Evolutionary conservation across 1,284 basidiomycete species (phyloP).

Genomic region (Cryptococcus deneoformans): DNA sequence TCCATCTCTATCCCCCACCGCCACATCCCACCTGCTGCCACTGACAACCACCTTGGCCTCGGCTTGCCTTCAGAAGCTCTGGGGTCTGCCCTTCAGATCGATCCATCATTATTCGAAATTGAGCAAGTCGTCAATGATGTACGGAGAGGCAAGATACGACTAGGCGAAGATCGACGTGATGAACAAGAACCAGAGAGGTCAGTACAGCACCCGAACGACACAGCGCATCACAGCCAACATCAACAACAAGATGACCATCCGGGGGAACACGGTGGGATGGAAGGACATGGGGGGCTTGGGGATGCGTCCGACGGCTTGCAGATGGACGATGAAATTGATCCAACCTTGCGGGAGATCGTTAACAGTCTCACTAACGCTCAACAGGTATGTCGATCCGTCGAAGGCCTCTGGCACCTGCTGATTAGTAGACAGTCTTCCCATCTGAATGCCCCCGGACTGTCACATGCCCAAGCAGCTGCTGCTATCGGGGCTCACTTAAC

Average conservation of each 20-base stretch:
- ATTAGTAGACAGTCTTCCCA: slow-evolving; percentile 7
- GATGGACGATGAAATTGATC: slow-evolving; percentile 41
- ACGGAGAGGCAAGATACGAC: slow-evolving; percentile 21
- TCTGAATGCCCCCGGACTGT: slow-evolving; percentile 8
- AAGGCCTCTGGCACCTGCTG: not conserved
- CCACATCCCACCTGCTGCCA: not conserved
- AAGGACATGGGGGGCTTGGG: not conserved
- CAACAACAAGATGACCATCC: not conserved
- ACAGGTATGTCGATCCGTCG: slow-evolving; percentile 26
- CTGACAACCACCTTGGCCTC: not conserved
- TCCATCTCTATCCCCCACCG: not conserved
- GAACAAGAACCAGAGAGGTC: not conserved
- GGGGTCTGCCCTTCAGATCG: slow-evolving; percentile 15
- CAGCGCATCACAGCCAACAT: not conserved
- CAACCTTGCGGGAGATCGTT: slow-evolving; percentile 44
- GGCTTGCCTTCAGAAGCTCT: not conserved
- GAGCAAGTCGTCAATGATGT: slow-evolving; percentile 38
- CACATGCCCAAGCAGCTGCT: slow-evolving; percentile 25
- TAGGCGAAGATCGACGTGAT: slow-evolving; percentile 4
- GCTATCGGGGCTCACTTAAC: slow-evolving; percentile 27
- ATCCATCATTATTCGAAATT: slow-evolving; percentile 35
- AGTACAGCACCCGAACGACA: not conserved
- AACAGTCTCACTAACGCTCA: slow-evolving; percentile 45
- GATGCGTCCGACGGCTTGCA: not conserved
- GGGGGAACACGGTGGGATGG: not conserved